Base-by-base conservation (phyloP, 177 flowering plant genomes). In the Vitis hybrid region DNA sequence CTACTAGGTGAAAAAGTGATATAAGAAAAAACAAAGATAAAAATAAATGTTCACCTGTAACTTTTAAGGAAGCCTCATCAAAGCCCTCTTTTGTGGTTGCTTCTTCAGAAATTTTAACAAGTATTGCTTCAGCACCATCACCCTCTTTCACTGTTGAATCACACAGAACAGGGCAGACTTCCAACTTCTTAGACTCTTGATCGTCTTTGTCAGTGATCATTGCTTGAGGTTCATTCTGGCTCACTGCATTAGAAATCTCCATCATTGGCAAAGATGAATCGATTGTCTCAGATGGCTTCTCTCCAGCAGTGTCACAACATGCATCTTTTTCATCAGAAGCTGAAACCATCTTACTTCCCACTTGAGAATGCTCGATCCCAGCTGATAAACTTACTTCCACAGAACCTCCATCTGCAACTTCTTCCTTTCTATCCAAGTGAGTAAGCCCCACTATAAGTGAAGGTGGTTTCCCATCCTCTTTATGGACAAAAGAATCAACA, bases 41-140 rank as follows among this genome's bases (percentile, higher is more conserved):
- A 12, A 51, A 60, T 8, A 49, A 50, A 1, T 18, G 52, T n/a
- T 73, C 71, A 89, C 90, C 91, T 79, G 81, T 18, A 63, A 60
- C 68, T 48, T 48, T 56, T 19, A 56, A 30, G 10, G 74, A 64
- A 32, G 63, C 64, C 58, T 14, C 70, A 69, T 55, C 68, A 57
- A 2, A 2, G 56, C 49, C 67, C 34, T 67, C 76, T 68, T 68
- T 70, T 9, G 56, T 7, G 30, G 51, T 30, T 56, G 48, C 72
- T 68, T 70, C 76, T 60, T 66, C 64, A 45, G 15, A 11, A 49
- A 60, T 59, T 17, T 63, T 34, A 64, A 17, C 52, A 12, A 64
- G n/a, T 14, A 23, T 17, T 61, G 32, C 23, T 18, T 21, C 79
- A 58, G 73, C 72, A 55, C 26, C 72, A 45, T 60, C 72, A 55